Evolutionary conservation across 345 rosid species (phyloP).

Genomic region (Combretum micranthum): DNA sequence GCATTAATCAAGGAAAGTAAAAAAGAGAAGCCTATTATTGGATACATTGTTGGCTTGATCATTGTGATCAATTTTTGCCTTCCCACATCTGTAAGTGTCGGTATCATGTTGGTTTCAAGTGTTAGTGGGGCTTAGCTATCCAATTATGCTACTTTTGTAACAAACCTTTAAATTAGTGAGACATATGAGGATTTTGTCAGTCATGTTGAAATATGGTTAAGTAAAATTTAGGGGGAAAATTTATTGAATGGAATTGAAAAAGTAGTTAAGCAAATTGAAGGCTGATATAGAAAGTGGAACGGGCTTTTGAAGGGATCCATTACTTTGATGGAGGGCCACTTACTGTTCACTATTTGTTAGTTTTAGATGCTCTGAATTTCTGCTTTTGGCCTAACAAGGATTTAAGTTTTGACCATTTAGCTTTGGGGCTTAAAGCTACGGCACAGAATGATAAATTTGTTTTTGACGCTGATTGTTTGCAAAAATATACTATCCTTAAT

Average conservation of each 20-base stretch:
- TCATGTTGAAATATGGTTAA: too few species aligned
- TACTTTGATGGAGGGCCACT: slow-evolving; percentile 63
- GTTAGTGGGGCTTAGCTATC: too few species aligned
- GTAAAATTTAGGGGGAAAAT: too few species aligned
- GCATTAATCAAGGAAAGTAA: too few species aligned
- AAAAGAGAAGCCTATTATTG: too few species aligned
- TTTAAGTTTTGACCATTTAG: slow-evolving; percentile 51
- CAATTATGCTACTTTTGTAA: too few species aligned
- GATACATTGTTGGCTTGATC: too few species aligned
- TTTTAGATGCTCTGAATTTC: slow-evolving; percentile 69
- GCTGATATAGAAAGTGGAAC: slow-evolving; percentile 52
- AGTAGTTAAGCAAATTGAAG: slow-evolving; percentile 40
- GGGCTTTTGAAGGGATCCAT: slow-evolving; percentile 88
- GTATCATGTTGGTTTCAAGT: too few species aligned
- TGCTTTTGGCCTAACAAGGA: slow-evolving; percentile 64
- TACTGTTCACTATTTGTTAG: slow-evolving; percentile 73
- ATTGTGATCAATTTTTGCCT: too few species aligned
- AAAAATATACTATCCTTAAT: slow-evolving; percentile 52
- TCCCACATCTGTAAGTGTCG: too few species aligned
- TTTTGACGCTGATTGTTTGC: slow-evolving; percentile 67
- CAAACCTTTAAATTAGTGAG: too few species aligned
- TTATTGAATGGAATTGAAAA: slow-evolving; percentile 41
- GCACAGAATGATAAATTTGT: slow-evolving; percentile 53
- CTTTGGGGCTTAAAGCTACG: slow-evolving; percentile 62
- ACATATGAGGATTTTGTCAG: too few species aligned